These are phyloP conservation scores for Pichia phayaonensis DNA, from an alignment of 805 yeast species.

Conservation along the genomic window DNA sequence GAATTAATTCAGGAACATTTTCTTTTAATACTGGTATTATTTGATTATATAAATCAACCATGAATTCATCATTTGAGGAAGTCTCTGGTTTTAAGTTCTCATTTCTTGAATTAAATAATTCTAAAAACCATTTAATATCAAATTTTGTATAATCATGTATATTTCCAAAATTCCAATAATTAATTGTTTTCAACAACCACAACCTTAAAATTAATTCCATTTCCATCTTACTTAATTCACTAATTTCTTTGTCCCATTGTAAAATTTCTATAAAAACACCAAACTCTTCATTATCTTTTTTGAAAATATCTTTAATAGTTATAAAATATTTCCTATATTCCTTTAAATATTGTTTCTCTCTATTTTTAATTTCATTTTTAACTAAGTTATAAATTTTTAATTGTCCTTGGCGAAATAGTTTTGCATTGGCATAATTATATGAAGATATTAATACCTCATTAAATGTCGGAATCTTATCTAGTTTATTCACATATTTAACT, in stretches of 20 bases:
- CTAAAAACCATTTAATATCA: conserved; percentile 13
- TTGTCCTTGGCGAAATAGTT: conserved; percentile 36
- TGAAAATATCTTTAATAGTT: conserved; percentile 20
- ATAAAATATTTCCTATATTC: conserved; percentile 21
- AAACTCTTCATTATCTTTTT: conserved; percentile 15
- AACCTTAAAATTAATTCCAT: conserved; percentile 17
- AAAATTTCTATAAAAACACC: conserved; percentile 7
- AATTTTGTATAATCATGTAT: background rate
- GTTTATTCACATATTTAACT: conserved; percentile 31
- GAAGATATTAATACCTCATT: conserved; percentile 2
- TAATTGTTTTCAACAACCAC: conserved; percentile 17
- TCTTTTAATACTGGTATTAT: background rate
- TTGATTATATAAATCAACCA: conserved; percentile 8
- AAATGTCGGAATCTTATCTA: conserved; percentile 12
- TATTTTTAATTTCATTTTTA: conserved; percentile 32
- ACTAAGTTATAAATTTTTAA: conserved; percentile 30
- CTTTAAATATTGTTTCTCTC: conserved; percentile 35
- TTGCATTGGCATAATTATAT: conserved; percentile 20
- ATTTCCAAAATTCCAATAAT: background rate
- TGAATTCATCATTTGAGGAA: conserved; percentile 2
- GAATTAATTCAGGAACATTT: background rate
- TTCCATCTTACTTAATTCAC: conserved; percentile 13
- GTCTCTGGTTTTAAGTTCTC: background rate
- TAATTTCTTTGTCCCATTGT: conserved; percentile 3
- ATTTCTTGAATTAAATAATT: conserved; percentile 8